Percentiles rank a stretch among this genome's conserved stretches.
phyloP scores from a whole-genome alignment of 192 early-diverging fungal species.

The Haplosporangium gracile region DNA sequence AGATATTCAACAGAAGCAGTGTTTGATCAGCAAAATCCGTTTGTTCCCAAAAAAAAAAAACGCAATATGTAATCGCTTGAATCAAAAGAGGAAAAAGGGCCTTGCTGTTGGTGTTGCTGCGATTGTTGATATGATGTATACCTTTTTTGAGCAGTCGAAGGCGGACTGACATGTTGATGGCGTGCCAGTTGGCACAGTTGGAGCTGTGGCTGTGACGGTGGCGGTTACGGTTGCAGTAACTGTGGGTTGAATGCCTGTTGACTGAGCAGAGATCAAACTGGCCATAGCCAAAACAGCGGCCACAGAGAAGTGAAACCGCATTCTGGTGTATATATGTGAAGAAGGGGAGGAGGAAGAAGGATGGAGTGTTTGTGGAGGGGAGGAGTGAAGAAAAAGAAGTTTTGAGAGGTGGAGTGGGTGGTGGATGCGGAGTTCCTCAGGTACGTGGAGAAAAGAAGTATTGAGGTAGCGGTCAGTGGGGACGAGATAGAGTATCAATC shows the following conservation, averaged over 20 bases:
- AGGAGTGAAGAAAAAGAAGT: background rate
- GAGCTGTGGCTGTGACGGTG: constrained; percentile 1
- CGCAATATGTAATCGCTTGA: too few species aligned
- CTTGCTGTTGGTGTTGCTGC: background rate
- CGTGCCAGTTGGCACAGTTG: constrained; percentile 5
- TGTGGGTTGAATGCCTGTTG: background rate
- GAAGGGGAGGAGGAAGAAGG: background rate
- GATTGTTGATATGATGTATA: constrained; percentile 5
- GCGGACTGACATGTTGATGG: constrained; percentile 23
- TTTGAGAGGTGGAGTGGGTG: background rate
- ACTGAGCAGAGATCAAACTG: constrained; percentile 1
- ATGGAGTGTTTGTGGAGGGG: background rate
- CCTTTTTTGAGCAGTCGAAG: constrained; percentile 30
- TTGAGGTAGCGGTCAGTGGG: too few species aligned
- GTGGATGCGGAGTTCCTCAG: background rate
- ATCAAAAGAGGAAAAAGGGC: background rate
- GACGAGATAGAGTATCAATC: background rate
- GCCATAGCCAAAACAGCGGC: background rate
- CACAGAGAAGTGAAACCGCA: background rate
- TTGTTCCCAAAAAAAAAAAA: too few species aligned
- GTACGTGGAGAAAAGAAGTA: constrained; percentile 3
- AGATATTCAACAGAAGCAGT: background rate
- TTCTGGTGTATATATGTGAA: background rate
- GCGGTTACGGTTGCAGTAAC: constrained; percentile 9
- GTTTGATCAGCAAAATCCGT: too few species aligned